Evolutionary conservation across 2,329 filamentous ascomycete species (phyloP), one percentile per base, ranked within the genome.

Genomic region (Beauveria caledonica): DNA sequence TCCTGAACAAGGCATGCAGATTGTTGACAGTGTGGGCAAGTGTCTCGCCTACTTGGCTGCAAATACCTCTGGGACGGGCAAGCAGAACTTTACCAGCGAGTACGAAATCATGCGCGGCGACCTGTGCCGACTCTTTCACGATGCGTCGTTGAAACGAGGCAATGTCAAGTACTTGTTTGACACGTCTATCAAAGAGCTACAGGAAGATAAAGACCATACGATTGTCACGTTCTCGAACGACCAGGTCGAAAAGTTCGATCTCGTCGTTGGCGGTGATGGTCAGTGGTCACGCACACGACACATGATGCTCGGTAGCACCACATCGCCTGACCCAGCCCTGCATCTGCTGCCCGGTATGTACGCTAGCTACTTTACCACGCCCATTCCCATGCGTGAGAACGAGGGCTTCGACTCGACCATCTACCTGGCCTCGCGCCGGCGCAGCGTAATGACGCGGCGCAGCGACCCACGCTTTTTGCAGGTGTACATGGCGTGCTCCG

Each of bases 191-290:
- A 66, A 67, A 25, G 61, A 61, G 3, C 63, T 68, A 13, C 65
- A 66, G 27, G 61, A 62, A 2, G 61, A 77, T 8, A 64, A 70
- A 0, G 53, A 70, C 1, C 49, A 61, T 1, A 74, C 81, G 0
- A 63, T 69, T 2, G 76, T 77, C 0, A 60, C 64, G 2, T 76
- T 85, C 58, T 70, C 71, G 1, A 72, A 81, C 60, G 79, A 78
- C 2, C 68, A 67, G 11, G 70, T 64, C 0, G 73, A 75, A 9
- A 67, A 65, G 0, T 85, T 74, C 53, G 81, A 85, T 64, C 66
- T 85, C 0, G 63, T 85, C 0, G 76, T 85, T 46, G 81, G 78
- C 6, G 81, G 82, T 3, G 83, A 86, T 61, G 83, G 83, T 0
- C 75, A 80, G 48, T 71, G 76, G 5, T 85, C 81, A 1, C 75